Percentiles rank a stretch among this genome's conserved stretches.
Evolutionary conservation across 768 basidiomycete species (phyloP).

Genomic region (Austroboletus festivus): DNA sequence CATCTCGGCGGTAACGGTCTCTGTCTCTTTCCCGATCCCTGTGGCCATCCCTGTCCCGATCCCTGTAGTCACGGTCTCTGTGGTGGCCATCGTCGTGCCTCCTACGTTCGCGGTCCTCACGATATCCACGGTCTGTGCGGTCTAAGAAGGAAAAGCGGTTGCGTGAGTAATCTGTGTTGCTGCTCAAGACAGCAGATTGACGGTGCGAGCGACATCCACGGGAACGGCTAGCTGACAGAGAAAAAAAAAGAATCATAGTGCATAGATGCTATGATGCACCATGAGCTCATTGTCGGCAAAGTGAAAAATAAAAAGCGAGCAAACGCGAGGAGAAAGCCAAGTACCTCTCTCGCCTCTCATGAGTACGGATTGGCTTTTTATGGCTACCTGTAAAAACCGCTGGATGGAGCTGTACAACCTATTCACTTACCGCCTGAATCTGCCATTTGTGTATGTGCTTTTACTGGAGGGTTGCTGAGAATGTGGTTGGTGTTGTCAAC

Average conservation of each 20-base stretch:
- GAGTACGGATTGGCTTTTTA: slow-evolving; percentile 29
- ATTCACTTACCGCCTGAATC: slow-evolving; percentile 56
- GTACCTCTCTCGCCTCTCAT: slow-evolving; percentile 33
- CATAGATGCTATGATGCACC: slow-evolving; percentile 47
- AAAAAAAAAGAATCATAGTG: slow-evolving; percentile 42
- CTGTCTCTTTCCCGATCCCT: slow-evolving; percentile 33
- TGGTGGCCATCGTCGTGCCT: slow-evolving; percentile 58
- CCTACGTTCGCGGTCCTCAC: slow-evolving; percentile 62
- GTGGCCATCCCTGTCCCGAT: slow-evolving; percentile 38
- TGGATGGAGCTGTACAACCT: slow-evolving; percentile 10
- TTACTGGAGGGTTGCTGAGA: slow-evolving; percentile 11
- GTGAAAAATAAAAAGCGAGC: slow-evolving; percentile 34
- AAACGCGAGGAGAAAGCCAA: slow-evolving; percentile 35
- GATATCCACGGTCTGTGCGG: slow-evolving; percentile 49
- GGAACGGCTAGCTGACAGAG: slow-evolving; percentile 61
- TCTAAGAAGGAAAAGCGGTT: slow-evolving; percentile 46
- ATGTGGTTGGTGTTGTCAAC: slow-evolving; percentile 27
- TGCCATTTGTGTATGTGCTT: slow-evolving; percentile 35
- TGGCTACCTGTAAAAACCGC: slow-evolving; percentile 28
- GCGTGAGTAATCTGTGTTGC: slow-evolving; percentile 50
- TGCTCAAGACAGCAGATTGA: slow-evolving; percentile 42
- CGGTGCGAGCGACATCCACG: slow-evolving; percentile 37
- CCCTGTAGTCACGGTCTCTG: slow-evolving; percentile 51
- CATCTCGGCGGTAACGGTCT: slow-evolving; percentile 43
- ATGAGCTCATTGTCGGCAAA: slow-evolving; percentile 56